These are phyloP conservation scores for Lepidopterella palustris DNA, from an alignment of 495 filamentous ascomycete genomes.

Conservation along the genomic window DNA sequence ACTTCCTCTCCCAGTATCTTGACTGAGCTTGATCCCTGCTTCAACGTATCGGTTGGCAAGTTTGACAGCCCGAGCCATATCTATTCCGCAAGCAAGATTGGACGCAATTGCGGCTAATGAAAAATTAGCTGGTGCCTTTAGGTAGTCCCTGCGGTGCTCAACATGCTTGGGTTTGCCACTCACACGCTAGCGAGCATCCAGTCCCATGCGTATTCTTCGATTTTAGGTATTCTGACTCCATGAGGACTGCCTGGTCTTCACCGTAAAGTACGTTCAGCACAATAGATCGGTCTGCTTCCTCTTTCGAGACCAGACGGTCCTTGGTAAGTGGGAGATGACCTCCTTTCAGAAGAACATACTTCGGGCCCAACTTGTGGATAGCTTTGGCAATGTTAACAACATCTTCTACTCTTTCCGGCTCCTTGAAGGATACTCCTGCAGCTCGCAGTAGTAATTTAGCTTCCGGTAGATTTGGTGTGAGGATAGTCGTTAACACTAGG, in stretches of 20 bases:
- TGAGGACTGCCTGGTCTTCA: constrained; percentile 45
- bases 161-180: constrained; percentile 26
- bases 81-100: constrained; percentile 61
- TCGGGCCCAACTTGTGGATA: constrained; percentile 61
- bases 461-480: constrained; percentile 92
- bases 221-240: constrained; percentile 61
- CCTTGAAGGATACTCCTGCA: constrained; percentile 42
- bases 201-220: constrained; percentile 90
- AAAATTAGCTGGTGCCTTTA: constrained; percentile 1
- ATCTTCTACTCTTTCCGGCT: constrained; percentile 51
- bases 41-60: constrained; percentile 73
- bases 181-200: constrained; percentile 87
- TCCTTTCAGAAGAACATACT: constrained; percentile 82
- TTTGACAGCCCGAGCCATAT: constrained; percentile 57
- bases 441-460: constrained; percentile 65
- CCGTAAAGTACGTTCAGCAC: constrained; percentile 73
- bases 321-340: constrained; percentile 78
- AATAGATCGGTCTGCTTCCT: constrained; percentile 50
- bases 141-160: background rate
- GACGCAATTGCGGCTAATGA: constrained; percentile 72
- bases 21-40: constrained; percentile 72
- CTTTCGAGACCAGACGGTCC: constrained; percentile 48
- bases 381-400: constrained; percentile 61
- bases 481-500: constrained; percentile 68
- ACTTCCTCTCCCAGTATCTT: constrained; percentile 67